Percentiles rank a stretch among this genome's conserved stretches.
Conservation (phyloP, 495 filamentous ascomycete genomes). For the Glarea lozoyensis region DNA sequence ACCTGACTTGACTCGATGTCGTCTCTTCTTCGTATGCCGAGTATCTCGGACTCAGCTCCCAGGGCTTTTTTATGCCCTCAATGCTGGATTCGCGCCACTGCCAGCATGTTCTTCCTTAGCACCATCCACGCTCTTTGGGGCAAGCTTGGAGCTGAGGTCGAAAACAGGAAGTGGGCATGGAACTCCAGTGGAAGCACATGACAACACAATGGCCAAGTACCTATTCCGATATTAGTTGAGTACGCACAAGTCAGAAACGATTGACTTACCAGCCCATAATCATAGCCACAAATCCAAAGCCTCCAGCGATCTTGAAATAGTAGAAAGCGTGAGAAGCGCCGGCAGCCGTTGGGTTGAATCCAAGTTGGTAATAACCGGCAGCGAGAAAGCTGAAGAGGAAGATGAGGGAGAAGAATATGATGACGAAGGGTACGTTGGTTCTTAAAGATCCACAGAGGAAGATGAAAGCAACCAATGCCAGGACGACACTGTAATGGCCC, state of each 20-base stretch:
- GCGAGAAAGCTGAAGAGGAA: conserved; percentile 6
- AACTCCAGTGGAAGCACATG: conserved; percentile 8
- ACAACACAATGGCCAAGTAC: conserved; percentile 3
- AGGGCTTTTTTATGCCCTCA: not conserved
- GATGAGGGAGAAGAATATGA: conserved; percentile 7
- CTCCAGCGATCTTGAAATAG: conserved; percentile 13
- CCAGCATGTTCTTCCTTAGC: conserved; percentile 9
- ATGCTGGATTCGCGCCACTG: not conserved
- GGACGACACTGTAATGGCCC: conserved; percentile 10
- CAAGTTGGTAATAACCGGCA: conserved; percentile 5
- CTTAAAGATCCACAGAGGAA: conserved; percentile 6
- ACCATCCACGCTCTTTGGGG: not conserved
- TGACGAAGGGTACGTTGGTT: conserved; percentile 11
- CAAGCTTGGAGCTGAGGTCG: conserved; percentile 6
- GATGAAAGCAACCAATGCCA: conserved; percentile 6
- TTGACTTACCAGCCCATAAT: conserved; percentile 9
- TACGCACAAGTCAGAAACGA: not conserved
- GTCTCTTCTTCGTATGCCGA: too few relatives aligned
- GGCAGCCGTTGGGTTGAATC: conserved; percentile 5
- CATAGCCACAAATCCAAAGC: conserved; percentile 11
- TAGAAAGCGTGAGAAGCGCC: conserved; percentile 4
- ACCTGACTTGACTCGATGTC: too few relatives aligned
- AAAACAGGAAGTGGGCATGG: conserved; percentile 10
- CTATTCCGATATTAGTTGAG: not conserved
- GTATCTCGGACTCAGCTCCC: too few relatives aligned